Percentiles rank a stretch among this genome's conserved stretches.
phyloP scores from a whole-genome alignment of 2,329 filamentous ascomycete species.

The Claviceps sorghi region DNA sequence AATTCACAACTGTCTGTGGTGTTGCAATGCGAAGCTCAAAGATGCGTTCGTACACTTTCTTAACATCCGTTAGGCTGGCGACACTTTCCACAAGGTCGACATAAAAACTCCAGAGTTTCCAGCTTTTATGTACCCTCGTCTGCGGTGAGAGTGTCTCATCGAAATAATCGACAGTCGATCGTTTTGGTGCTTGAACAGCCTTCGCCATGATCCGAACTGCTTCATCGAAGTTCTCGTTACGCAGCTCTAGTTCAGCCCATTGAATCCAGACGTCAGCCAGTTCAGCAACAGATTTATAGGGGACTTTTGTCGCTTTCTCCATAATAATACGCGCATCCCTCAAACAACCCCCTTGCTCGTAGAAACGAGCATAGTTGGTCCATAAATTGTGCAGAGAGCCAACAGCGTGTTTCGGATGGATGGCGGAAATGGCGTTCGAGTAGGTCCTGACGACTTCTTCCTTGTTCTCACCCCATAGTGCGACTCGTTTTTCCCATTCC shows the following conservation, averaged over 20 bases:
- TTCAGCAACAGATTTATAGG: slow-evolving; percentile 94
- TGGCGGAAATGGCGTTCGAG: slow-evolving; percentile 81
- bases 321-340: slow-evolving; percentile 80
- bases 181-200: slow-evolving; percentile 89
- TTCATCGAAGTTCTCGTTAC: slow-evolving; percentile 89
- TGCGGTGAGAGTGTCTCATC: slow-evolving; percentile 89
- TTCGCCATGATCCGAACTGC: slow-evolving; percentile 95
- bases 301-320: slow-evolving; percentile 95
- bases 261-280: slow-evolving; percentile 97
- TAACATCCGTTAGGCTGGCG: slow-evolving; percentile 77
- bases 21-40: slow-evolving; percentile 97
- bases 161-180: slow-evolving; percentile 98
- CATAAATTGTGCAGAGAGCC: slow-evolving; percentile 91
- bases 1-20: slow-evolving; percentile 96
- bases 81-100: slow-evolving; percentile 96
- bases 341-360: slow-evolving; percentile 75
- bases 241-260: slow-evolving; percentile 96
- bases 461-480: slow-evolving; percentile 87
- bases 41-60: slow-evolving; percentile 89
- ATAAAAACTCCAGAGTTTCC: slow-evolving; percentile 99
- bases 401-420: slow-evolving; percentile 85
- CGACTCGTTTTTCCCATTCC: slow-evolving; percentile 96
- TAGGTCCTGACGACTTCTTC: slow-evolving; percentile 86
- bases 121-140: slow-evolving; percentile 95
- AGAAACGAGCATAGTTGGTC: slow-evolving; percentile 95